phyloP scores from a whole-genome alignment of 2,329 filamentous ascomycete species.

The Samsoniella hepiali region DNA sequence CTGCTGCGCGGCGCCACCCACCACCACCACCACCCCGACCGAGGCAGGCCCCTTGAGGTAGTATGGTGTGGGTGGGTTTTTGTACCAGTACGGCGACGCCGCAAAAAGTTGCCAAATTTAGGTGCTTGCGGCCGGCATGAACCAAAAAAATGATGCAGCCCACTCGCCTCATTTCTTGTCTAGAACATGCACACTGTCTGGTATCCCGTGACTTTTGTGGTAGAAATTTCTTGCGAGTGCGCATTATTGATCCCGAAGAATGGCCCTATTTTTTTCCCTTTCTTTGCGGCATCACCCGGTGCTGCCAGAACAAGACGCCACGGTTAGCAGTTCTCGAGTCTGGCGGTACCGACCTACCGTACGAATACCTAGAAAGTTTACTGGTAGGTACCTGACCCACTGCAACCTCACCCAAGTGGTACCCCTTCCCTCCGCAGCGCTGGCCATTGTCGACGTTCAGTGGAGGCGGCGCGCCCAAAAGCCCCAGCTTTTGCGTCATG shows the following conservation, averaged over 20 bases:
- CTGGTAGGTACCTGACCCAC: not conserved
- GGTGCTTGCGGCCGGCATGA: not conserved
- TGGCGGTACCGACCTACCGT: not conserved
- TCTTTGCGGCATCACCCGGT: too few relatives aligned
- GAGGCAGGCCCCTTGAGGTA: too few relatives aligned
- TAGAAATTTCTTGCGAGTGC: too few relatives aligned
- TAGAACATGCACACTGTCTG: not conserved
- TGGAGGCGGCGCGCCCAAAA: not conserved
- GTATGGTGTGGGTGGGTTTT: not conserved
- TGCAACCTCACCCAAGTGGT: too few relatives aligned
- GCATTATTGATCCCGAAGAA: too few relatives aligned
- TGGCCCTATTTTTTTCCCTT: too few relatives aligned
- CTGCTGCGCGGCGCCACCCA: too few relatives aligned
- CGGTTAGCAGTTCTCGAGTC: too few relatives aligned
- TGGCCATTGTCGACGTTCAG: not conserved
- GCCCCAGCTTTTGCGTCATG: constrained; percentile 12
- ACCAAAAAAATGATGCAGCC: not conserved
- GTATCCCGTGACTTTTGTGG: too few relatives aligned
- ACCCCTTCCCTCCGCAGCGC: not conserved
- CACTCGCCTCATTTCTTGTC: not conserved
- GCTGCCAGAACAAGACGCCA: too few relatives aligned
- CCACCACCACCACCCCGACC: too few relatives aligned
- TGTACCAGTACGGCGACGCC: not conserved
- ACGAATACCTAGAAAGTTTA: not conserved
- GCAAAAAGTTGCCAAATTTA: constrained; percentile 3